Conservation (phyloP, 192 early-diverging fungal species). For the Dissophora ornata region DNA sequence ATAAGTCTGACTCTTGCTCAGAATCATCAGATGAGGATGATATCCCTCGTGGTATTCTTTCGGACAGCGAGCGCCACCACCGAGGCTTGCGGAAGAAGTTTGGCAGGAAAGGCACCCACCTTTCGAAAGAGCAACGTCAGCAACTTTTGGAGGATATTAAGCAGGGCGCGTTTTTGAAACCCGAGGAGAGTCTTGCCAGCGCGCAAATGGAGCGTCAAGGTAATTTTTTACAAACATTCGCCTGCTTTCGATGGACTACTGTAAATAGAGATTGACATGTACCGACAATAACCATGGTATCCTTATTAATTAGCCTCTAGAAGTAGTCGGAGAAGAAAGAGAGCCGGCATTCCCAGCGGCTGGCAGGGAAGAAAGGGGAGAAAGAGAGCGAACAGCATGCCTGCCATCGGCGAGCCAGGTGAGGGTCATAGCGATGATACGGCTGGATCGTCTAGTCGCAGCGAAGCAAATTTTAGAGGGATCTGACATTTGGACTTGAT, state of each 20-base stretch:
- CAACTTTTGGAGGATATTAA: slow-evolving; percentile 47
- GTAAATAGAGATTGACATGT: no score
- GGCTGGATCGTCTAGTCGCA: no score
- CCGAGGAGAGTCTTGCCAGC: slow-evolving; percentile 23
- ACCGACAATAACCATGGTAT: no score
- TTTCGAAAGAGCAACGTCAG: slow-evolving; percentile 38
- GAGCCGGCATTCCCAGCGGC: slow-evolving; percentile 35
- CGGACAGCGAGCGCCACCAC: slow-evolving; percentile 44
- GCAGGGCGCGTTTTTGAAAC: slow-evolving; percentile 32
- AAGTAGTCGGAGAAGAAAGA: slow-evolving; percentile 22
- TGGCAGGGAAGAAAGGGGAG: slow-evolving; percentile 43
- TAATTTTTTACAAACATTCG: background rate
- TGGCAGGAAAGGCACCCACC: slow-evolving; percentile 18
- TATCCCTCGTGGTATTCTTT: slow-evolving; percentile 47
- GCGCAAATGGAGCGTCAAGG: slow-evolving; percentile 33
- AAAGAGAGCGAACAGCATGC: slow-evolving; percentile 51
- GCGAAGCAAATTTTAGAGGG: no score
- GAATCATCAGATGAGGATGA: slow-evolving; percentile 49
- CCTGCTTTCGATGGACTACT: no score
- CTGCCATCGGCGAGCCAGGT: slow-evolving; percentile 42
- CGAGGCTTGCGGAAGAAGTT: slow-evolving; percentile 33
- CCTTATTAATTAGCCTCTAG: slow-evolving; percentile 36
- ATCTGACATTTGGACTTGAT: background rate
- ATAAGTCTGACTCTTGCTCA: slow-evolving; percentile 55
- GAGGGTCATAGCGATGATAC: no score